Evolutionary conservation across 345 rosid genomes (phyloP).

Genomic region (Citrus glauca): DNA sequence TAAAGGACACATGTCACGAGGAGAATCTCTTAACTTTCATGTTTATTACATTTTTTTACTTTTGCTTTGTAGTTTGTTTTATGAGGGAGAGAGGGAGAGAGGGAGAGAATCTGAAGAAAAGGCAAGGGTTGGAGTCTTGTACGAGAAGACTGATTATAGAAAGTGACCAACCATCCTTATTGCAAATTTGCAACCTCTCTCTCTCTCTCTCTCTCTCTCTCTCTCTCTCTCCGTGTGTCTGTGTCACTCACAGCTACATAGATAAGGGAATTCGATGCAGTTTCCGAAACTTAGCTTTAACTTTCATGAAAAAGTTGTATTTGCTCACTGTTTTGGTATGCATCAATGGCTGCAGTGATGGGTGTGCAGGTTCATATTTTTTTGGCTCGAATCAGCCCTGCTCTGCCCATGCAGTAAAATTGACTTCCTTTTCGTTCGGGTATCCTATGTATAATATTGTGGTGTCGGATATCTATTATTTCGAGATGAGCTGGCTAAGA

Average conservation of each 20-base stretch:
- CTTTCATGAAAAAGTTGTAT: conserved; percentile 26
- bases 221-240: too few relatives aligned
- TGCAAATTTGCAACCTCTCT: not conserved
- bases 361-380: not conserved
- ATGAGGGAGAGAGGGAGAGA: not conserved
- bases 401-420: not conserved
- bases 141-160: conserved; percentile 40
- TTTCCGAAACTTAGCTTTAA: conserved; percentile 14
- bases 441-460: conserved; percentile 3
- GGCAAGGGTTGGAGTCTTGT: conserved; percentile 45
- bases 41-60: not conserved
- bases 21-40: conserved; percentile 34
- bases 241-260: not conserved
- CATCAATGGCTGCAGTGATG: not conserved
- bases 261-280: conserved; percentile 51
- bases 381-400: not conserved
- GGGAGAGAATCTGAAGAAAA: conserved; percentile 26
- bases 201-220: not conserved
- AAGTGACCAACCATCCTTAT: conserved; percentile 35
- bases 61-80: not conserved
- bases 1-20: conserved; percentile 45
- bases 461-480: too few relatives aligned
- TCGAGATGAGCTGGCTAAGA: too few relatives aligned
- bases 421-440: not conserved
- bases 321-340: conserved; percentile 14